Evolutionary conservation across 2,329 filamentous ascomycete genomes (phyloP).

Genomic region (Sporothrix mexicana): DNA sequence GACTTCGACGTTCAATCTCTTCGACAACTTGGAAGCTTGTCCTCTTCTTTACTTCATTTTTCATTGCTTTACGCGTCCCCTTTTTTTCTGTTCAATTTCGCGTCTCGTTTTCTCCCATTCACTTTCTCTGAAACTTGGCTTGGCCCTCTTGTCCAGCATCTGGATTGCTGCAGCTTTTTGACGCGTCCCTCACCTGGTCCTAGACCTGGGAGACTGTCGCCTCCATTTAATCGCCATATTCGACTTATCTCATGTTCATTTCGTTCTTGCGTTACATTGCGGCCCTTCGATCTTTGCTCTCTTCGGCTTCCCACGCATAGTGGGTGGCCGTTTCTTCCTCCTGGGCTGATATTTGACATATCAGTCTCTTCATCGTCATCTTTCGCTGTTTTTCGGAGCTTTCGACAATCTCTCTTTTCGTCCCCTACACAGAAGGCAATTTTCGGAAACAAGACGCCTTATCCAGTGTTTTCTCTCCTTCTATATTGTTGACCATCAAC

Average conservation of each 20-base stretch:
- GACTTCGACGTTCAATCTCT: conserved; percentile 16
- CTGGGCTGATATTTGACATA: no score
- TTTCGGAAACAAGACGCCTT: no score
- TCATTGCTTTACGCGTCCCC: no score
- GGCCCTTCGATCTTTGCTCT: not conserved
- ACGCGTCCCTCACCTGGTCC: not conserved
- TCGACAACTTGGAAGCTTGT: not conserved
- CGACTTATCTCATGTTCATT: no score
- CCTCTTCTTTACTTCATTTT: not conserved
- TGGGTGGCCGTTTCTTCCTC: no score
- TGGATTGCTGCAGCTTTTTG: not conserved
- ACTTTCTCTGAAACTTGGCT: not conserved
- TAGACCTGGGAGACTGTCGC: not conserved
- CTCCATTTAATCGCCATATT: not conserved
- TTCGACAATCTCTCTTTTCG: no score
- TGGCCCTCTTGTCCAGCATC: not conserved
- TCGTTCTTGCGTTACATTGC: not conserved
- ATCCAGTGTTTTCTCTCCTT: no score
- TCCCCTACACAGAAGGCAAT: no score
- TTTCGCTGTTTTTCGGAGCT: not conserved
- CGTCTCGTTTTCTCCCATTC: no score
- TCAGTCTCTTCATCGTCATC: no score
- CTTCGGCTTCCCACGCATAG: not conserved
- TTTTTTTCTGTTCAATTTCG: not conserved
- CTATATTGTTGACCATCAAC: no score